Evolutionary conservation across 176 grass and related monocot species (phyloP), one percentile per base, ranked within the genome.

Genomic region (Raddia distichophylla): DNA sequence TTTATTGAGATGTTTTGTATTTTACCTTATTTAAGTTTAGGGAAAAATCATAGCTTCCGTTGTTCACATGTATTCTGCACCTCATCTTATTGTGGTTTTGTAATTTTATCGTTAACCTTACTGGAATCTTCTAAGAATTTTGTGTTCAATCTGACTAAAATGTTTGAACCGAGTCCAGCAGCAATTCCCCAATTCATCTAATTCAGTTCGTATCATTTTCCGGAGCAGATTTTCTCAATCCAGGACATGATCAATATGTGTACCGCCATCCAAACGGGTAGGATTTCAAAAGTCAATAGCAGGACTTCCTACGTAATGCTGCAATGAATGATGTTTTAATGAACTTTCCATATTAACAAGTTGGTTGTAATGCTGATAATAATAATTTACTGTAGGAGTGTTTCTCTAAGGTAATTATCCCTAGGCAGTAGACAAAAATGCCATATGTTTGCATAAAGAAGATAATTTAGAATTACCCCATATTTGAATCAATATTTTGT

Each of bases 211-310:
- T 70, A 11, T n/a, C 0, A 40, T 63, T 61, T 54, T 85, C 5
- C 69, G 84, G 37, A 17, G 64, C 90, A 98, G 92, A 93, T 88
- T 95, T 93, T 88, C 70, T 86, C 65, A 98, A 95, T 69, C 92
- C 92, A 55, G 92, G 90, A 44, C 88, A 95, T 84, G 95, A 98
- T 84, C 95, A 98, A 62, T 95, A 85, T 4, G 87, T 98, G 34
- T 98, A 98, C 61, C 95, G 95, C 3, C 95, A 98, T 78, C 86
- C 90, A 53, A 95, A 98, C 9, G 90, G 95, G 90, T 98, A 91
- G 18, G 77, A 14, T 71, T 76, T 58, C 3, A 18, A 70, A 60
- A 16, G 7, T 77, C 40, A 42, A 58, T 9, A 5, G 5, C 11
- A 66, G 2, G 0, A 6, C 72, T 32, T 18, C 68, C 3, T 17